A percentile compares a stretch with the other conserved stretches of the same genome.
Evolutionary conservation across 129 eudicot genomes (phyloP).

Genomic region (Artemisia argyi): DNA sequence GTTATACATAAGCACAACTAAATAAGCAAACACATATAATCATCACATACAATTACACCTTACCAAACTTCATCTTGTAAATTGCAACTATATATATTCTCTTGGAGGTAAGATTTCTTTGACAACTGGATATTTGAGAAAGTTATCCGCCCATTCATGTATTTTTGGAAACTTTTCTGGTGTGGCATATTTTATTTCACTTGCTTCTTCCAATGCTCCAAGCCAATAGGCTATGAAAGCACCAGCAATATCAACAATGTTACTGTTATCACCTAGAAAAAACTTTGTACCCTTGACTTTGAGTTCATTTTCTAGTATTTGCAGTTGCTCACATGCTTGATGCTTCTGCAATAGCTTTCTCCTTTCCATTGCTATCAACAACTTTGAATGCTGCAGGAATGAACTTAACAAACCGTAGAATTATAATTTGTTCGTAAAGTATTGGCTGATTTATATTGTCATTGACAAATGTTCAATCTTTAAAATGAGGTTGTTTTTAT

Average conservation of each 20-base stretch:
- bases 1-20: neutral
- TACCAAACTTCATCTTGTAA: constrained; percentile 22
- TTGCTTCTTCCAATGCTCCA: constrained; percentile 32
- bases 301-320: constrained; percentile 23
- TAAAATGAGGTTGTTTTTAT: neutral
- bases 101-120: constrained; percentile 42
- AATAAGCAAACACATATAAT: neutral
- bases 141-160: constrained; percentile 34
- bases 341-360: constrained; percentile 32
- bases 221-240: constrained; percentile 43
- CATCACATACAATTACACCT: neutral
- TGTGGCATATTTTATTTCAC: constrained; percentile 17
- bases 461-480: too few relatives aligned
- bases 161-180: constrained; percentile 39
- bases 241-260: constrained; percentile 41
- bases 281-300: constrained; percentile 27
- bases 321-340: constrained; percentile 25
- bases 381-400: constrained; percentile 29
- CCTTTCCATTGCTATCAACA: constrained; percentile 22
- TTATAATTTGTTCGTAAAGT: too few relatives aligned
- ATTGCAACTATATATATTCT: constrained; percentile 15
- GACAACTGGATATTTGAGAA: constrained; percentile 22
- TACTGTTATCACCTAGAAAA: constrained; percentile 39
- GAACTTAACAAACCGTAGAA: constrained; percentile 14
- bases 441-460: too few relatives aligned